These are phyloP conservation scores for Hippophae tibetana DNA, from an alignment of 306 rosid species.

Conservation along the genomic window DNA sequence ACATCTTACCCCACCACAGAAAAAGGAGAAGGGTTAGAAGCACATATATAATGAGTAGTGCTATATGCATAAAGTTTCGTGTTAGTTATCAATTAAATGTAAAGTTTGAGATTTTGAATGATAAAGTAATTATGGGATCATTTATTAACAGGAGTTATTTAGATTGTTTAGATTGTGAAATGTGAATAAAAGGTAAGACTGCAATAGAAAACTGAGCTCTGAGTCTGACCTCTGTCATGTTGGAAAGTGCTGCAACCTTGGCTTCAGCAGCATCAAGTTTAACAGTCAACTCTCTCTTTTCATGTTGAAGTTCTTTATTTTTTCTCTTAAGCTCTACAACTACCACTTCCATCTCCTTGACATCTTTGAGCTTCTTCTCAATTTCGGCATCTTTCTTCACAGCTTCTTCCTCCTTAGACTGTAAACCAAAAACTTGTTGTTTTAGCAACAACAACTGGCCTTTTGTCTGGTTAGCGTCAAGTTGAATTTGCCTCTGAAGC, in stretches of 20 bases:
- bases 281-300: conserved; percentile 67
- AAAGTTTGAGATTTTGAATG: no score
- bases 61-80: no score
- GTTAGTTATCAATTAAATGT: no score
- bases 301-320: conserved; percentile 78
- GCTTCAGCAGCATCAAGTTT: conserved; percentile 71
- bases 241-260: conserved; percentile 44
- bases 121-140: no score
- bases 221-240: conserved; percentile 75
- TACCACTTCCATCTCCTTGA: conserved; percentile 59
- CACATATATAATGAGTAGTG: no score
- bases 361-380: conserved; percentile 68
- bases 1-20: no score
- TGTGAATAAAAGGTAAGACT: background rate
- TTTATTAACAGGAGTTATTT: no score
- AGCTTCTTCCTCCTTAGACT: conserved; percentile 67
- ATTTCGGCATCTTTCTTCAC: conserved; percentile 60
- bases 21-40: no score
- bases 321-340: conserved; percentile 67
- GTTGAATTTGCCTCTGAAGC: conserved; percentile 84
- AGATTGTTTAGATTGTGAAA: no score
- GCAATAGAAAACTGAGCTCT: conserved; percentile 14
- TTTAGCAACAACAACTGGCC: conserved; percentile 85
- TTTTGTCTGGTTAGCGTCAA: conserved; percentile 78
- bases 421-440: conserved; percentile 76